phyloP scores from a whole-genome alignment of 2,329 filamentous ascomycete species.

The Calonectria hawksworthii region DNA sequence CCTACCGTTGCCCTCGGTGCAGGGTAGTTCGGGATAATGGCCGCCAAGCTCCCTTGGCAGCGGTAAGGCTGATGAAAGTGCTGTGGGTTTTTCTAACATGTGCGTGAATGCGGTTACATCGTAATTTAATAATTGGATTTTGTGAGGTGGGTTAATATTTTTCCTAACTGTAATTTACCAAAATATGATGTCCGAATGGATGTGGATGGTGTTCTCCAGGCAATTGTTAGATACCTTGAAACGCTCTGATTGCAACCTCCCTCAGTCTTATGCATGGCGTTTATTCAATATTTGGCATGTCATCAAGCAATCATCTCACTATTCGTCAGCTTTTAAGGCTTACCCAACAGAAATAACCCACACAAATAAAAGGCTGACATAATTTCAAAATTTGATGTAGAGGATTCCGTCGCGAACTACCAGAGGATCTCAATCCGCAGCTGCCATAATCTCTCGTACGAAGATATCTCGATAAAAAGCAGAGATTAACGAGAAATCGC shows the following conservation, averaged over 20 bases:
- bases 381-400: background rate
- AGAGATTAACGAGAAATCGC: background rate
- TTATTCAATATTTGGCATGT: background rate
- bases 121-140: background rate
- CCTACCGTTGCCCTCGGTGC: background rate
- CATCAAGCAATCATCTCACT: background rate
- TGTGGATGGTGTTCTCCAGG: background rate
- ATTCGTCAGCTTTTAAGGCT: background rate
- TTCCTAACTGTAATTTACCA: background rate
- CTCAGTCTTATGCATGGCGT: background rate
- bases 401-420: background rate
- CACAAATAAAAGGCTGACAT: background rate
- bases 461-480: background rate
- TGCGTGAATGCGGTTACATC: background rate
- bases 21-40: background rate
- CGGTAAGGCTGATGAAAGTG: background rate
- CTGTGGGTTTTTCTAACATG: background rate
- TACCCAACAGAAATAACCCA: background rate
- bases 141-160: background rate
- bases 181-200: background rate
- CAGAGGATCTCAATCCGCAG: background rate
- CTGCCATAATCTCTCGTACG: background rate
- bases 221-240: background rate
- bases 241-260: background rate
- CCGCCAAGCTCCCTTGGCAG: background rate